A percentile compares a stretch with the other conserved stretches of the same genome.
These are phyloP conservation scores for Eimeria sp. DNA, from an alignment of 169 alveolate genomes.

Conservation along the genomic window DNA sequence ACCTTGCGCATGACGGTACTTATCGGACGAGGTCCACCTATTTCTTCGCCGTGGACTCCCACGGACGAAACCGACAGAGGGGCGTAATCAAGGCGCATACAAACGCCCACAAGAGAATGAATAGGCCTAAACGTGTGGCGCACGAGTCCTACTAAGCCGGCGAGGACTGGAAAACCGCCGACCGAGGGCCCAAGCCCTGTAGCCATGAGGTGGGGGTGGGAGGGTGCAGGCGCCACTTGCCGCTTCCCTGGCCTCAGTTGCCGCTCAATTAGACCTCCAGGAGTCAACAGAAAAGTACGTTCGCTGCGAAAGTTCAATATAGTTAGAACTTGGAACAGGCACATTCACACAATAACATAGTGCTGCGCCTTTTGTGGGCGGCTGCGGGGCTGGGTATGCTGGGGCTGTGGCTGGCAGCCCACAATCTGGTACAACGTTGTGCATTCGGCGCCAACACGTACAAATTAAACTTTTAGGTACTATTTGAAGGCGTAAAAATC, in stretches of 20 bases:
- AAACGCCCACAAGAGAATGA: background rate
- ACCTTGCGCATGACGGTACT: background rate
- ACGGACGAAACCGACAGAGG: background rate
- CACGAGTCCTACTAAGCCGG: background rate
- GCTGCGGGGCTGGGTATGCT: slow-evolving; percentile 72
- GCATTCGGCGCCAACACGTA: background rate
- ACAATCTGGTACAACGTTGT: background rate
- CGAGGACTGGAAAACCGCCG: slow-evolving; percentile 27
- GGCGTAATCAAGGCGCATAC: background rate
- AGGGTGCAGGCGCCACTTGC: slow-evolving; percentile 54
- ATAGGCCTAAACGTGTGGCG: background rate
- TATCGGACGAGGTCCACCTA: slow-evolving; percentile 11
- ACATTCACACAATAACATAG: slow-evolving; percentile 11
- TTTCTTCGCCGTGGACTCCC: background rate
- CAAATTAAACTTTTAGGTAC: background rate
- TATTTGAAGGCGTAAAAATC: background rate
- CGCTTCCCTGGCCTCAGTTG: slow-evolving; percentile 54
- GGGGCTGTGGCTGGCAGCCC: slow-evolving; percentile 63
- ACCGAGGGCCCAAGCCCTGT: slow-evolving; percentile 28
- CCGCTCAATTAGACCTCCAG: background rate
- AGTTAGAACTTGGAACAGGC: background rate
- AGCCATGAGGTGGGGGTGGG: slow-evolving; percentile 75
- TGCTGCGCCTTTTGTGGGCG: slow-evolving; percentile 63
- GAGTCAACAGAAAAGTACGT: background rate
- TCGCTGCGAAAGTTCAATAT: background rate